Base-by-base conservation (phyloP, 305 asterid genomes). In the Euphrasia arctica region DNA sequence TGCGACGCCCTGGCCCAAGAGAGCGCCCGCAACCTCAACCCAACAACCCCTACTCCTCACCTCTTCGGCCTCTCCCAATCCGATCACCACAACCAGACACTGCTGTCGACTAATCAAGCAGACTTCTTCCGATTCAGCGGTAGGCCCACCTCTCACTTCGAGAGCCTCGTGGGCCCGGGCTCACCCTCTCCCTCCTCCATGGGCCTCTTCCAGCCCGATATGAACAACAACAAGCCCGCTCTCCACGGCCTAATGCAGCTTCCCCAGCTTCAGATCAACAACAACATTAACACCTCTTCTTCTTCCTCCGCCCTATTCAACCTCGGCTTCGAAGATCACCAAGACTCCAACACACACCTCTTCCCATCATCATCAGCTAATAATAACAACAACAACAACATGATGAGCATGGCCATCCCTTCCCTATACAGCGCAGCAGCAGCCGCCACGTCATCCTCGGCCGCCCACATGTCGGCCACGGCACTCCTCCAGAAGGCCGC, bases 1-100 rank as follows among this genome's bases (percentile, higher is more conserved):
- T 90, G 97, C 60, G 97, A 90, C 65, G 97, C 95, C 14, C 79
- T 90, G 4, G 97, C 97, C 5, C 95, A 90, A 48, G 97, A 90
- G 67, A 83, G 81, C 61, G 97, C 92, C 0, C 78, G 90, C 5
- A 85, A 81, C 64, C 64, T 73, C 36, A 78, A 72, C 12, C 85
- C 95, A 9, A 1, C 45, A 25, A 67, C 91, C 4, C 48, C 86
- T 22, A 88, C 90, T 9, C 75, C 77, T 68, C 88, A 83, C 67
- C 70, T 89, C 5, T 67, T 86, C 60, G 86, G 88, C 55, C 73
- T 81, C 64, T 71, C 85, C 45, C 83, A 80, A 62, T 49, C 82
- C 34, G 63, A 47, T 47, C 70, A 15, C 5, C 60, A 55, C 4
- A 6, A 28, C 11, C 60, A 27, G 3, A 11, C 70, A 4, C 64